Conservation (phyloP, 2,329 filamentous ascomycete species). For the Cladophialophora yegresii region DNA sequence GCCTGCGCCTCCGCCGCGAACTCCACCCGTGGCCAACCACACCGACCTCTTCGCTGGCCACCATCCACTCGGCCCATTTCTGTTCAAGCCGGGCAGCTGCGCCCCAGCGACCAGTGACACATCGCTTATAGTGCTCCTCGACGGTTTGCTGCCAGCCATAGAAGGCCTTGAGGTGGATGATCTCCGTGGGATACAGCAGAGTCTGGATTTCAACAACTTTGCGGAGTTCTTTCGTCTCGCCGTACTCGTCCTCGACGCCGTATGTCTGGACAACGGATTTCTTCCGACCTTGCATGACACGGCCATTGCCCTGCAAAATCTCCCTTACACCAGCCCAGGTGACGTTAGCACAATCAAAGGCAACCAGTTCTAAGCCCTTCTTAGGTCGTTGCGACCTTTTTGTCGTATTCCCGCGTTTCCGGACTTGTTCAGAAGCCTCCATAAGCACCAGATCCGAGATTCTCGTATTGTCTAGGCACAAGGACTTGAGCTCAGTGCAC, state of each 20-base stretch:
- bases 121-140: slow-evolving; percentile 86
- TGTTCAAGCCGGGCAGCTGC: slow-evolving; percentile 77
- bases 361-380: slow-evolving; percentile 71
- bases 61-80: slow-evolving; percentile 95
- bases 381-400: slow-evolving; percentile 49
- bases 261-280: slow-evolving; percentile 30
- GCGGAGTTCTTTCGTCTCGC: slow-evolving; percentile 27
- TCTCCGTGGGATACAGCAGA: slow-evolving; percentile 69
- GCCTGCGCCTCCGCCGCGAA: slow-evolving; percentile 68
- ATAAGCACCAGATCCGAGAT: slow-evolving; percentile 82
- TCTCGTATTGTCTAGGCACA: slow-evolving; percentile 92
- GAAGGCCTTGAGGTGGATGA: slow-evolving; percentile 88
- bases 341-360: slow-evolving; percentile 89
- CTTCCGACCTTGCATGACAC: slow-evolving; percentile 52
- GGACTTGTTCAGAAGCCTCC: slow-evolving; percentile 80
- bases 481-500: slow-evolving; percentile 67
- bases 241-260: slow-evolving; percentile 17
- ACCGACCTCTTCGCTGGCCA: slow-evolving; percentile 81
- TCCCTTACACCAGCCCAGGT: slow-evolving; percentile 91
- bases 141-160: slow-evolving; percentile 95
- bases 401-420: slow-evolving; percentile 60
- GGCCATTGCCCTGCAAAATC: slow-evolving; percentile 80
- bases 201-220: slow-evolving; percentile 35
- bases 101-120: slow-evolving; percentile 72
- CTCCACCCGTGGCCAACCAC: slow-evolving; percentile 59